Evolutionary conservation across 352 stramenopile species (phyloP), one percentile per base, ranked within the genome.

Genomic region (Phytophthora colocasiae): DNA sequence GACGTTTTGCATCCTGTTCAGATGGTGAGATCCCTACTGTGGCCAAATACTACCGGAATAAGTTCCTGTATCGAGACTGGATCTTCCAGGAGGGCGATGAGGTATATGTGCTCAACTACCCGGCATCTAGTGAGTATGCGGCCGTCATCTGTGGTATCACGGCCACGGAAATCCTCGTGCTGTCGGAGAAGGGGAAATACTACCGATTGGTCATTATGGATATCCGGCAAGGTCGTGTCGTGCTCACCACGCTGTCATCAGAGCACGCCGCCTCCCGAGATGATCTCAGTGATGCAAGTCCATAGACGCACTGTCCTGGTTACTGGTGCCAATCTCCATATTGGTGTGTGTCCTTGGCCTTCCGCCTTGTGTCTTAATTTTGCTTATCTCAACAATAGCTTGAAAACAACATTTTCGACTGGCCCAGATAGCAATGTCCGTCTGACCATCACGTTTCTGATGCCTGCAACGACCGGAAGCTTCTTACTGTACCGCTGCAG

Each of bases 151-250:
- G 73, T 47, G 83, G 78, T 15, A 77, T 93, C 41, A 87, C 87
- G 44, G 71, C 84, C 38, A 87, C 80, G 8, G 87, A 95, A 64
- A 63, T 93, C 9, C 86, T 91, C 51, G 80, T 95, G 39, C 76
- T 95, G 9, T 91, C 83, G 50, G 87, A 95, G 58, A 91, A 89
- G 53, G 87, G 87, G 59, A 90, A 89, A 69, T 90, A 89, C 75
- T 77, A 75, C 47, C 78, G 81, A n/a, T 69, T 95, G 49, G 73
- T 93, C 54, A 66, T 92, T 57, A 88, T 86, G 68, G 87, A 95
- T 55, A 72, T 95, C 15, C 87, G 87, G 58, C 82, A 85, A 39
- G 84, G 83, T 53, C 69, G 64, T 17, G 73, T 95, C 22, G 65
- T 79, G 55, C 73, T 95, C 55, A 88, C 71, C 29, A 75, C 71